Base-by-base conservation (phyloP, 2,329 filamentous ascomycete species). In the Ampelomyces quisqualis region DNA sequence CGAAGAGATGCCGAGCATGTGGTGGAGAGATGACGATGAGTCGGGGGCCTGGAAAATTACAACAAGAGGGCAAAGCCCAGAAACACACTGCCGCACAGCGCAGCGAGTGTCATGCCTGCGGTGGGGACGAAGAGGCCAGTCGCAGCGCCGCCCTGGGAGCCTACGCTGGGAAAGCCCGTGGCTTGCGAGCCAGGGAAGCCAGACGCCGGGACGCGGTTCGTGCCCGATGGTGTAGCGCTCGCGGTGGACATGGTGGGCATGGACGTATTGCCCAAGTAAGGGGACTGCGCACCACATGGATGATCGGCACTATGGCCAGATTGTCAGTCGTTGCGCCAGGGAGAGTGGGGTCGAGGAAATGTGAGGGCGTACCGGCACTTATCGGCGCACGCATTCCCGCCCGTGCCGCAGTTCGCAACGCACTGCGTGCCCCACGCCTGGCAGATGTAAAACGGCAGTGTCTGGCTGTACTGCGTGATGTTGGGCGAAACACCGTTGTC, bases 361-460 rank as follows among this genome's bases (percentile, higher is more conserved):
- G 9, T 14, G 52, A 13, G 21, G 13, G 24, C 59, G 33, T 55
- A 65, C 61, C 78, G 75, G 73, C 86, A 90, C 40, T 69, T 56
- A 44, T 70, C 68, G n/a, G 77, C 67, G 64, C 86, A 90, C n/a
- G 57, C 48, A 54, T 76, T 75, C 68, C 84, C 73, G 49, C 70
- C 64, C 22, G 69, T 72, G 4, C 29, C 29, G 69, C 86, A 90
- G 43, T 47, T 68, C 2, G 52, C 60, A 9, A 85, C 81, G 65
- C 85, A 89, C 69, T 88, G 79, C 64, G 73, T 81, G 56, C 80
- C 84, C 77, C 78, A 88, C 69, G 85, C 77, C 32, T 76, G 77
- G 77, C 87, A 93, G 57, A 82, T 77, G 71, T 83, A 88, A 77
- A 81, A 91, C 22, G 88, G 87, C 18, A 93, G 74, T 1, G 87